Base-by-base conservation (phyloP, 805 yeast species). In the Lipomyces spencermartinsiae region DNA sequence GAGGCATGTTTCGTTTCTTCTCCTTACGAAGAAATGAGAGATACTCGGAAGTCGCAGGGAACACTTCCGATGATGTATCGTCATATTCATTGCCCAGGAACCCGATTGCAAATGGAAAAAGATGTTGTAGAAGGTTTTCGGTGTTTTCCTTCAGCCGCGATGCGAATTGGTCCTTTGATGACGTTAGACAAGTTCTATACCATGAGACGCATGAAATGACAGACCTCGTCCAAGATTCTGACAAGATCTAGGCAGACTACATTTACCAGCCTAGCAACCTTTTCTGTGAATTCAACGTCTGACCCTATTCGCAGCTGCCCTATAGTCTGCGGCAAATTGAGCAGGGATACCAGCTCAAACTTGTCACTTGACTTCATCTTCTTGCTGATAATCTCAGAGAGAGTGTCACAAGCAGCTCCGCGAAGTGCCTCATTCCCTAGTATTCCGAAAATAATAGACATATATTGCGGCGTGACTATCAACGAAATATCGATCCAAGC, bases 401-500 rank as follows among this genome's bases (percentile, higher is more conserved):
- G 78, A 0, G 91, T 83, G 49, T 77, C 82, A 58, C 81, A 80
- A 37, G 96, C 89, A 35, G 87, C 82, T 62, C 85, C 81, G 67
- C 89, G 85, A 39, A 77, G 74, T 7, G 62, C 58, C 4, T 78
- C 78, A 66, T 77, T 79, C 63, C 82, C 83, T 70, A 92, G 81
- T 74, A 84, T 88, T 67, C 83, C 85, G 74, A 87, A 89, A 59
- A 92, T 83, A 49, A 85, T 76, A 34, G 82, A 78, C 73, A 91
- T 80, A 72, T 85, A 88, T 29, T 85, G 85, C 43, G 85, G 83
- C 61, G 86, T 86, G 37, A 93, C 83, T 64, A 94, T 86, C 73
- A 92, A 81, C 64, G 88, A 82, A 69, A 93, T 88, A 76, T 92
- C 96, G 77, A 93, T 92, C 99, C 99, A 95, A 31, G 93, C 66